Base-by-base conservation (phyloP, 257 asterid genomes). In the Anisodus tanguticus region DNA sequence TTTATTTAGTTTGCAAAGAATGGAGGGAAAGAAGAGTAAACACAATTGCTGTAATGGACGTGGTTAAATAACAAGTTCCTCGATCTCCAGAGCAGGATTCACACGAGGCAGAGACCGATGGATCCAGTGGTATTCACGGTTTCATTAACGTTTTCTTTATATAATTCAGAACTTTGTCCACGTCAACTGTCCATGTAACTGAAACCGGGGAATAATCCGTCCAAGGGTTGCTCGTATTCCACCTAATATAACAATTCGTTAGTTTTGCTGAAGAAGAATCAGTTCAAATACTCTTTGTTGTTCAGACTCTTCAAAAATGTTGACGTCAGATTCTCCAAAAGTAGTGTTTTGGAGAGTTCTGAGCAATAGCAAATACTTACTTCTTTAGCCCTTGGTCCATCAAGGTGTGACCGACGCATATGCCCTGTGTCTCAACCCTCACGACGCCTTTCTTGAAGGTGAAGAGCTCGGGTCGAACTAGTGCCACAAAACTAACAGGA, bases 401-500 rank as follows among this genome's bases (percentile, higher is more conserved):
- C 53, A 97, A 85, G 0, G 98, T 95, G 72, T 93, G 97, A 68
- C 99, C 99, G 6, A 78, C 89, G 43, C 98, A 95, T 63, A 97
- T 86, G 83, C 99, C 99, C 87, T 95, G 99, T 22, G 99, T 97
- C 90, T 95, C 99, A 35, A 97, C 98, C 85, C 99, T 92, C 85
- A 97, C 98, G 15, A 91, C 98, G 35, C 99, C 98, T 84, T 93
- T 91, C 97, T 88, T 95, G 91, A 90, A 97, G 13, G 97, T 91
- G 81, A 97, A 97, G 81, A 97, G 95, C 82, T 97, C 99, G 13
- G 97, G 99, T 82, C 97, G 92, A 84, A 93, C 95, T 45, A 97
- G 87, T 35, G 96, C 98, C 87, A 93, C 96, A 59, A 91, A 97
- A 81, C 96, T 92, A 19, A 93, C 97, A 2, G 99, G 98, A 86